Evolutionary conservation across 2,329 filamentous ascomycete species (phyloP).

Genomic region (Seiridium unicorne): DNA sequence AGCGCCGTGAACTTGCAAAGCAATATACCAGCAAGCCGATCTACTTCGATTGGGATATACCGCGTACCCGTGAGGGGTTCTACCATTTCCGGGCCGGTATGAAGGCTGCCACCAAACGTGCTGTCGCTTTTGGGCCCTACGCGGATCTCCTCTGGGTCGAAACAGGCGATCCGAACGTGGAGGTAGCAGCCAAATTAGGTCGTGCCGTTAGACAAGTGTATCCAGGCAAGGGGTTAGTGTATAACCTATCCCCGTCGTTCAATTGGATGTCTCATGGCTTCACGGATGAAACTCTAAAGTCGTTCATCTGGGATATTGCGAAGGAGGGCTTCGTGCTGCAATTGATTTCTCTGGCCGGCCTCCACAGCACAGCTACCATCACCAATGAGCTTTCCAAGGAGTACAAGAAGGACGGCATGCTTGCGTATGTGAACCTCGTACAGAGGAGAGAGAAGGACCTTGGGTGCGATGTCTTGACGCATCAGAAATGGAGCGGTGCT

Average conservation of each 20-base stretch:
- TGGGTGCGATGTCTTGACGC: constrained; percentile 87
- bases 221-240: constrained; percentile 87
- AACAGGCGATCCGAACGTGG: constrained; percentile 83
- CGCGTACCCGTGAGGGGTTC: constrained; percentile 88
- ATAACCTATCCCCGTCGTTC: constrained; percentile 95
- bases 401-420: constrained; percentile 92
- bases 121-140: constrained; percentile 85
- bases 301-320: constrained; percentile 95
- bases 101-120: constrained; percentile 85
- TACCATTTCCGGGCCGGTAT: constrained; percentile 89
- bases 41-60: constrained; percentile 87
- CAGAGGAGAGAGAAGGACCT: constrained; percentile 88
- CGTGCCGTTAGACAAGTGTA: constrained; percentile 67
- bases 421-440: constrained; percentile 93
- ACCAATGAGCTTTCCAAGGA: constrained; percentile 72
- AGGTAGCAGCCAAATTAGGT: constrained; percentile 73
- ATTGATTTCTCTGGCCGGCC: constrained; percentile 63
- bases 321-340: constrained; percentile 77
- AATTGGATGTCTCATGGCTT: constrained; percentile 99
- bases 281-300: constrained; percentile 75
- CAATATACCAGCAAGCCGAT: constrained; percentile 66
- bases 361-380: constrained; percentile 64
- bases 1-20: constrained; percentile 71
- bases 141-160: constrained; percentile 97
- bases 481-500: constrained; percentile 80